A percentile compares a stretch with the other conserved stretches of the same genome.
These are phyloP conservation scores for Coniella lustricola DNA, from an alignment of 2,329 filamentous ascomycete genomes.

Conservation along the genomic window DNA sequence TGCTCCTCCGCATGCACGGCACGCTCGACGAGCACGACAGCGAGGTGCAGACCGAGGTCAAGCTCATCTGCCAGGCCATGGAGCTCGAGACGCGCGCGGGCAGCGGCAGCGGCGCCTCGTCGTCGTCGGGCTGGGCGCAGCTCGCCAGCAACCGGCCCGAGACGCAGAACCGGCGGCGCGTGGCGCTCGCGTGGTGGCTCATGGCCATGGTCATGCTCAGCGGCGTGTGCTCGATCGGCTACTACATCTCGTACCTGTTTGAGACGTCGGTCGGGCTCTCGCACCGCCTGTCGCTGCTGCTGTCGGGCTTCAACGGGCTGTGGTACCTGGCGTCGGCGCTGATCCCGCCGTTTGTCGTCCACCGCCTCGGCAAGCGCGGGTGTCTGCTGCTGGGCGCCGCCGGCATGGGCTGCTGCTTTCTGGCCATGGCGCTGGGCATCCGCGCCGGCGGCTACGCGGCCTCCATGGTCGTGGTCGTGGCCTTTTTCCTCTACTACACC, in stretches of 20 bases:
- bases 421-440: conserved; percentile 3
- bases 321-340: conserved; percentile 6
- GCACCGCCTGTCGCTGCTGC: conserved; percentile 4
- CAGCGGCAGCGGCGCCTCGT: background rate
- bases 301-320: conserved; percentile 10
- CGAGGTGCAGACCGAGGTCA: conserved; percentile 14
- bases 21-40: background rate
- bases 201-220: conserved; percentile 19
- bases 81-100: conserved; percentile 11
- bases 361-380: conserved; percentile 6
- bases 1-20: conserved; percentile 6
- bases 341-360: conserved; percentile 3
- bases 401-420: conserved; percentile 5
- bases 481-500: conserved; percentile 15
- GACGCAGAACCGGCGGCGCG: conserved; percentile 16
- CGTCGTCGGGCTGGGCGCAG: conserved; percentile 14
- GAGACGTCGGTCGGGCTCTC: conserved; percentile 8
- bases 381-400: conserved; percentile 4
- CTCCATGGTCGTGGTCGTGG: conserved; percentile 7
- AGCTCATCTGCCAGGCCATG: conserved; percentile 17
- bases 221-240: conserved; percentile 19
- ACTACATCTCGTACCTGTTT: conserved; percentile 28
- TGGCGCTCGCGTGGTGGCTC: conserved; percentile 16
- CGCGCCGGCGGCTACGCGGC: background rate
- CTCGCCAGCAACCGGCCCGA: conserved; percentile 14